These are phyloP conservation scores for Leccinum solheimii DNA, from an alignment of 1,284 basidiomycete genomes.

Conservation along the genomic window DNA sequence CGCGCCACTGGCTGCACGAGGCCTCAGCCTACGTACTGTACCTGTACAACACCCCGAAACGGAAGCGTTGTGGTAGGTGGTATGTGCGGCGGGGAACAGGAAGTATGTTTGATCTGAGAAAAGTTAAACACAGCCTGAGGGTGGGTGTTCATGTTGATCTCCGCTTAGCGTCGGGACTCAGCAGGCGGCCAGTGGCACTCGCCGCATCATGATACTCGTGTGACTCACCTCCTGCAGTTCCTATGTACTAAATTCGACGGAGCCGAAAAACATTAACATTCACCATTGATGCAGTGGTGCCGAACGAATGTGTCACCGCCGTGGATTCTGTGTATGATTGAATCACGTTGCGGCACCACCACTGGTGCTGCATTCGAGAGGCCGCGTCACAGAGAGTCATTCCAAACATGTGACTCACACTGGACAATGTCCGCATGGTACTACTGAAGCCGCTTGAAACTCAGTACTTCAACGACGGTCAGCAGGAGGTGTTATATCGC, in stretches of 20 bases:
- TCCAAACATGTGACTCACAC: neutral
- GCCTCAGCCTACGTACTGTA: neutral
- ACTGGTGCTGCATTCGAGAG: neutral
- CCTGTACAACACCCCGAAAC: slow-evolving; percentile 2
- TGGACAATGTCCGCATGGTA: neutral
- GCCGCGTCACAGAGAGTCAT: neutral
- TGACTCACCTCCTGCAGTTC: slow-evolving; percentile 17
- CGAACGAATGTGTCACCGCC: neutral
- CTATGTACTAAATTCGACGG: slow-evolving; percentile 12
- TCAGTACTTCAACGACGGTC: neutral
- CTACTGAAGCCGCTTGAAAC: neutral
- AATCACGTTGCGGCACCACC: neutral
- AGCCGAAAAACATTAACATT: neutral
- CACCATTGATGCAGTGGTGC: neutral
- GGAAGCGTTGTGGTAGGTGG: neutral
- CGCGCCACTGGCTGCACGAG: neutral
- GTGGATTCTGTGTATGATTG: neutral
- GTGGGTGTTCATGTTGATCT: neutral
- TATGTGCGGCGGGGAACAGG: slow-evolving; percentile 16
- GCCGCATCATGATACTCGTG: neutral
- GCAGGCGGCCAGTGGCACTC: neutral
- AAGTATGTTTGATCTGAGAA: slow-evolving; percentile 10
- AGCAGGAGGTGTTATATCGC: neutral
- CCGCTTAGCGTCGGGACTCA: neutral
- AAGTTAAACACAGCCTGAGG: slow-evolving; percentile 10